phyloP scores from a whole-genome alignment of 2,329 filamentous ascomycete species.

The Ustilaginoidea virens region DNA sequence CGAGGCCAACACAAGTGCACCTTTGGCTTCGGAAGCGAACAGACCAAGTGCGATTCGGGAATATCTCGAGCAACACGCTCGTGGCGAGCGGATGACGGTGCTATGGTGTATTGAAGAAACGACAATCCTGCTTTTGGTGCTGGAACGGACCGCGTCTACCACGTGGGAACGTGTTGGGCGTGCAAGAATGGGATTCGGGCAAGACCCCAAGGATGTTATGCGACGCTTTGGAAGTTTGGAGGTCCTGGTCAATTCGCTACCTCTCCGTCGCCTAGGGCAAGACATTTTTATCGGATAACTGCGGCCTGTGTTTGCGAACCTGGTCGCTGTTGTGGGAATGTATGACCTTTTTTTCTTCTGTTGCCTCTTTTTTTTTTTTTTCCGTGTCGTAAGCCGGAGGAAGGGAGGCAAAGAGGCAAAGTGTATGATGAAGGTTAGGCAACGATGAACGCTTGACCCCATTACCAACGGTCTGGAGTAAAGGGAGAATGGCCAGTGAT shows the following conservation, averaged over 20 bases:
- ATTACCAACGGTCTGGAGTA: too few species aligned
- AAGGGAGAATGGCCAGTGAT: too few species aligned
- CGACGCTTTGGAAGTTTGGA: slow-evolving; percentile 15
- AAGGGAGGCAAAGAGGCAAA: too few species aligned
- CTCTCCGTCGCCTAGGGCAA: slow-evolving; percentile 16
- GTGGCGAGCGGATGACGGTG: slow-evolving; percentile 20
- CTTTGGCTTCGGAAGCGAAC: not conserved
- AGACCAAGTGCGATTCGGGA: slow-evolving; percentile 13
- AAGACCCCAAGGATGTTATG: slow-evolving; percentile 17
- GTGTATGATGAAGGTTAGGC: too few species aligned
- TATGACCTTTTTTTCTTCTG: not conserved
- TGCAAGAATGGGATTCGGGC: slow-evolving; percentile 19
- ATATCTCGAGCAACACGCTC: slow-evolving; percentile 18
- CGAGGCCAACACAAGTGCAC: not conserved
- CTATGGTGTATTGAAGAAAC: slow-evolving; percentile 21
- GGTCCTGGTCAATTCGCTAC: slow-evolving; percentile 16
- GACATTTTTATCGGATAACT: slow-evolving; percentile 18
- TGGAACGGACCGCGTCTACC: slow-evolving; percentile 11
- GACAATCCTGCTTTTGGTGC: slow-evolving; percentile 17
- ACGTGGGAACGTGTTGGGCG: slow-evolving; percentile 19
- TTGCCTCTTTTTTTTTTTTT: not conserved
- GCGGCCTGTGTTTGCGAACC: not conserved
- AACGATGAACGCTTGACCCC: too few species aligned
- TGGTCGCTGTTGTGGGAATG: not conserved
- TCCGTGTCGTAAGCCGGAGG: too few species aligned